Conservation (phyloP, 2,329 filamentous ascomycete genomes). For the Beauveria sp. region DNA sequence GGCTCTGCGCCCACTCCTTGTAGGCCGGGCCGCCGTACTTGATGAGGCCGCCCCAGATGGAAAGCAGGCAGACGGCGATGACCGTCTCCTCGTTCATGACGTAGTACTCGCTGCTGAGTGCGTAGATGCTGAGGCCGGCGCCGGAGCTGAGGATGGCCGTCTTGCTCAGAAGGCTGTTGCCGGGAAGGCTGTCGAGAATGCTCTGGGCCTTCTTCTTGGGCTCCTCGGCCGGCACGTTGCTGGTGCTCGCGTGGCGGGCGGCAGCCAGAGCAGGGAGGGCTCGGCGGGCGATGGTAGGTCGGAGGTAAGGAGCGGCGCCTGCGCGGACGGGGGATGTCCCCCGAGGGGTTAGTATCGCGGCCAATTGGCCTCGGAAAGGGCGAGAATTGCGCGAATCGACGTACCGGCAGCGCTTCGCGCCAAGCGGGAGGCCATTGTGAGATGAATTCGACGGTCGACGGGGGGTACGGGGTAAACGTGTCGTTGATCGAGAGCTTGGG, state of each 20-base stretch:
- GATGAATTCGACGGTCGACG: constrained; percentile 52
- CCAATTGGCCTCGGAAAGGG: constrained; percentile 29
- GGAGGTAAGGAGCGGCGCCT: constrained; percentile 84
- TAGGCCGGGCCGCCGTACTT: constrained; percentile 92
- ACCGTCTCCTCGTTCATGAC: constrained; percentile 99
- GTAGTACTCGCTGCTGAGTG: constrained; percentile 99
- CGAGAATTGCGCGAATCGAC: constrained; percentile 30
- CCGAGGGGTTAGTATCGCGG: constrained; percentile 19
- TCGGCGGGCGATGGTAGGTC: constrained; percentile 70
- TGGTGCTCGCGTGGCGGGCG: constrained; percentile 58
- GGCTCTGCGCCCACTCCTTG: constrained; percentile 81
- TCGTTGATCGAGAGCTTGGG: constrained; percentile 37
- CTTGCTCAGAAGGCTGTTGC: constrained; percentile 89
- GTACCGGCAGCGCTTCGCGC: constrained; percentile 91
- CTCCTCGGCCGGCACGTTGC: constrained; percentile 73
- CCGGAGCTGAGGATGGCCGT: constrained; percentile 91
- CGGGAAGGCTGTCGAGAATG: constrained; percentile 86
- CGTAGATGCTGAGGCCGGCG: constrained; percentile 84
- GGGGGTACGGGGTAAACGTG: constrained; percentile 34
- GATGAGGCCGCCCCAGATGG: constrained; percentile 85
- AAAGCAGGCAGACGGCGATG: constrained; percentile 84
- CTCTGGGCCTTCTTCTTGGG: constrained; percentile 97
- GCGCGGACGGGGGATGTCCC: constrained; percentile 11
- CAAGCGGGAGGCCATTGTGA: constrained; percentile 95
- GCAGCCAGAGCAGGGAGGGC: constrained; percentile 66